Evolutionary conservation across 148 eudicot species (phyloP), one percentile per base, ranked within the genome.

Genomic region (Silene conica): DNA sequence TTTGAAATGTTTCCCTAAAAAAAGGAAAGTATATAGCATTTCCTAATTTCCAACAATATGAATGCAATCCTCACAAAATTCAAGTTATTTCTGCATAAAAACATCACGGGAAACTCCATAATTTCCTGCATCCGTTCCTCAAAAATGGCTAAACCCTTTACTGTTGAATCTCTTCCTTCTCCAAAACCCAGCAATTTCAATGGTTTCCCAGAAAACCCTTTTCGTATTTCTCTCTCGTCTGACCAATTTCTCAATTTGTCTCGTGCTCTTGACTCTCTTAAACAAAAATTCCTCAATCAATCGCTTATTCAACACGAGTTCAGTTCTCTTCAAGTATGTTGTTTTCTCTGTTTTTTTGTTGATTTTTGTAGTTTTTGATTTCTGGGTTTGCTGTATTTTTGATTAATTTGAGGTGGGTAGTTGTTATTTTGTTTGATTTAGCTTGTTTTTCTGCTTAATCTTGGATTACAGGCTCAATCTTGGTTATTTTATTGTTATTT

Each of bases 241-340:
- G 85, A 88, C 52, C 95, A 91, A 78, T 69, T 81, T 43, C 80
- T 82, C 1, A 20, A 73, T 78, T 91, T 92, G 77, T 77, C 79
- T 52, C 82, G 80, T 55, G 97, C 98, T 68, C 85, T 91, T 62
- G 28, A 69, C 8, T 66, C 74, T 46, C 77, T 93, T 72, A 86
- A 83, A 72, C 68, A 76, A 13, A 91, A 90, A 76, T 38, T 84
- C n/a, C 73, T 69, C 58, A 60, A 69, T 26, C 84, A 83, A 20
- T 72, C 75, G 2, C 31, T 69, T 55, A 83, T 91, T 73, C 73
- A 12, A 26, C 78, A 80, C 16, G 98, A 93, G 82, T 93, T 93
- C 89, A 38, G 66, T 1, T 61, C 74, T 67, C 83, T 91, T 63
- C 85, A 93, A 90, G 98, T 93, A 52, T 5, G 2, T 67, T 5